Conservation (phyloP, 192 early-diverging fungal species). For the Oehlia diaphana region DNA sequence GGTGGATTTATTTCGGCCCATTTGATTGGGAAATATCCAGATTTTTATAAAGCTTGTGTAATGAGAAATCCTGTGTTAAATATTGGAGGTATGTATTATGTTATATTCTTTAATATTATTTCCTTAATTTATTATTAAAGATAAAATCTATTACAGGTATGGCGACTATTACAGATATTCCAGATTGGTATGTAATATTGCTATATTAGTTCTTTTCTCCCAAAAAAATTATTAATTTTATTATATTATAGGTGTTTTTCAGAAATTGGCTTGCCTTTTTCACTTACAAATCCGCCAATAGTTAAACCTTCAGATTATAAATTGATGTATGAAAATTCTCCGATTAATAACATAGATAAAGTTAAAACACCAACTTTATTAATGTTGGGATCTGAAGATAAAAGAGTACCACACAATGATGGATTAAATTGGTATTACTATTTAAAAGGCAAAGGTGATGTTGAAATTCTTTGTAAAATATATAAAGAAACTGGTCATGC, state of each 20-base stretch:
- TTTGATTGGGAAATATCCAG: constrained; percentile 52
- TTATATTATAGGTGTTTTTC: constrained; percentile 70
- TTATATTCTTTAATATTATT: not conserved
- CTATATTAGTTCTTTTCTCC: too few relatives aligned
- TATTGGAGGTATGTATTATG: constrained; percentile 42
- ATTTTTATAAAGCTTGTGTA: constrained; percentile 62
- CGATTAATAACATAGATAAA: constrained; percentile 51
- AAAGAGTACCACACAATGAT: constrained; percentile 72
- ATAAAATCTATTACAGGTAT: not conserved
- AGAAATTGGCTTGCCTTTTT: constrained; percentile 57
- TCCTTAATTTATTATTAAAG: not conserved
- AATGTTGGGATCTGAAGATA: constrained; percentile 65
- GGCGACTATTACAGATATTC: constrained; percentile 19
- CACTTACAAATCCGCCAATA: constrained; percentile 56
- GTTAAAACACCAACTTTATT: constrained; percentile 67
- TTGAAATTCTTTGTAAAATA: constrained; percentile 46
- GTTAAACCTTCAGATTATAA: constrained; percentile 55
- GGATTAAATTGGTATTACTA: constrained; percentile 51
- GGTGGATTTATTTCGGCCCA: constrained; percentile 67
- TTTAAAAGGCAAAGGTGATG: constrained; percentile 8
- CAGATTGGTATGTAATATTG: constrained; percentile 18
- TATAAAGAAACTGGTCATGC: constrained; percentile 62
- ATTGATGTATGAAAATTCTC: constrained; percentile 59
- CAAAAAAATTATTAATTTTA: constrained; percentile 38
- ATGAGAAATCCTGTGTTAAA: constrained; percentile 77